phyloP scores from a whole-genome alignment of 1,284 basidiomycete species.

The Malassezia pachydermatis region DNA sequence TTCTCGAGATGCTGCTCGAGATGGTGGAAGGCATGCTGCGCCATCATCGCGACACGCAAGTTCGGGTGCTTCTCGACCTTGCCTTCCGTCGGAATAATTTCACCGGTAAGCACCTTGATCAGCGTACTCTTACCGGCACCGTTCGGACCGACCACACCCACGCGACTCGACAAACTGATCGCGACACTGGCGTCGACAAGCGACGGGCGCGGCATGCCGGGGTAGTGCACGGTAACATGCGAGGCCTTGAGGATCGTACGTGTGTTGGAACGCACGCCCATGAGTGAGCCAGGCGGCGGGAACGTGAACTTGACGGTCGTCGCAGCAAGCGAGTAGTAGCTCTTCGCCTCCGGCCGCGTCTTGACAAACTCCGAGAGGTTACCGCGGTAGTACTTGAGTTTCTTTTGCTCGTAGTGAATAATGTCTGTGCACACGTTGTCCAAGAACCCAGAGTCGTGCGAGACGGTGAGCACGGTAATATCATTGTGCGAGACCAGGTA shows the following conservation, averaged over 20 bases:
- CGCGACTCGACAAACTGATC: constrained; percentile 62
- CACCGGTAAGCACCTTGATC: constrained; percentile 91
- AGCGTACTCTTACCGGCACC: constrained; percentile 61
- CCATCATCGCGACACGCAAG: constrained; percentile 90
- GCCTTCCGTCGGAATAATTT: constrained; percentile 84
- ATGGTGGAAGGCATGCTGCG: constrained; percentile 61
- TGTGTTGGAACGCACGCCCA: constrained; percentile 94
- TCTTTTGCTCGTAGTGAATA: constrained; percentile 93
- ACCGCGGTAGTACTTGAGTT: constrained; percentile 88
- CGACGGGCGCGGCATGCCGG: constrained; percentile 71
- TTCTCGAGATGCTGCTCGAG: constrained; percentile 48
- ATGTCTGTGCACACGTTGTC: constrained; percentile 96
- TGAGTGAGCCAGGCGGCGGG: constrained; percentile 87
- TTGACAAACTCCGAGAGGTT: constrained; percentile 86
- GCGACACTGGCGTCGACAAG: constrained; percentile 81
- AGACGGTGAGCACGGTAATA: constrained; percentile 80
- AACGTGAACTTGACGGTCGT: constrained; percentile 93
- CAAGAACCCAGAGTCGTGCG: constrained; percentile 95
- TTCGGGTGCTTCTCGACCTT: constrained; percentile 92
- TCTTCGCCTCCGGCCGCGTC: constrained; percentile 84
- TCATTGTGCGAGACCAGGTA: constrained; percentile 54
- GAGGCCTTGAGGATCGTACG: constrained; percentile 89
- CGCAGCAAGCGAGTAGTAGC: constrained; percentile 91
- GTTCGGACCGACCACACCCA: constrained; percentile 49
- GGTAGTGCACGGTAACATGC: constrained; percentile 89